Evolutionary conservation across 1,139 yeast species (phyloP), one percentile per base, ranked within the genome.

Genomic region (Pichia sp.): DNA sequence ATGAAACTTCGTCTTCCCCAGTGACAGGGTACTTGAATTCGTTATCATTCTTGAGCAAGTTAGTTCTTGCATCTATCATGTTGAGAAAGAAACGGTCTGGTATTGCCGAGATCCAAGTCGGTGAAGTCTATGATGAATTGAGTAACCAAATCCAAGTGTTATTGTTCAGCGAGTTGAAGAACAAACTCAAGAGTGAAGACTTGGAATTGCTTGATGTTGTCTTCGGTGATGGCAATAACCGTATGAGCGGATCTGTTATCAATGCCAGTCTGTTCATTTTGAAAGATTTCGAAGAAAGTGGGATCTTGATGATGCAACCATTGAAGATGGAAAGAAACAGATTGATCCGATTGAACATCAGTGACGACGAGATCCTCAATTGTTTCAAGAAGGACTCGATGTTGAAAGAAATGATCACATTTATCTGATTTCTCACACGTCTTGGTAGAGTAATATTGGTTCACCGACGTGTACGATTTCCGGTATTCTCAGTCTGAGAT

Each of bases 401-500:
- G 21, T 63, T 74, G 33, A 65, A 61, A 61, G 54, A 71, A 61
- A 42, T 62, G 10, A 51, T 55, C 5, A 45, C 54, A 19, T 40
- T 48, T 40, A 31, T 51, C 1, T 48, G 19, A 36, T 17, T 55
- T 35, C 24, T 36, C 38, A 46, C 2, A 54, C 54, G 35, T 60
- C 61, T 40, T 62, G 82, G 66, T 88, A 91, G 17, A 93, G 76
- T 46, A 93, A 73, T 40, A 93, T 74, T 3, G 99, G 99, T 65
- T 91, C 97, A 14, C 97, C 98, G 19, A 83, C 77, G 57, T 83
- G 82, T 41, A 77, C 77, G 40, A 88, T 84, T 65, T 93, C 98
- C 7, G 94, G 96, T 22, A 93, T 77, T 43, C 85, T 85, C 59
- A 93, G 72, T 58, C 84, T 83, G 60, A 93, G 72, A 62, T 90